Conservation (phyloP, 208 protist genomes). For the Endotrypanum monterogeii region DNA sequence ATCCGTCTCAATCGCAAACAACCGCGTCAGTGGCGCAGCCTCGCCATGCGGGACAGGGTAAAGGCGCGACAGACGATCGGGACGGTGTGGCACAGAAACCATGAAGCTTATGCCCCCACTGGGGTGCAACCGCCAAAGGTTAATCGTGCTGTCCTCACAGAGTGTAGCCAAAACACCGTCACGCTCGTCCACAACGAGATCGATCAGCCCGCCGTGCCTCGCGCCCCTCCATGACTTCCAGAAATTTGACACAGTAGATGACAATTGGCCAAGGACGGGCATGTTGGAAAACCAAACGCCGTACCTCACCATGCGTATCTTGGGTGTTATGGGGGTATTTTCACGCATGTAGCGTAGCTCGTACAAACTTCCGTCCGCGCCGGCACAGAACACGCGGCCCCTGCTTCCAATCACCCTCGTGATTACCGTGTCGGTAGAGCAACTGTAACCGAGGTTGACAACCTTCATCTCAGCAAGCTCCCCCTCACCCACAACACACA, state of each 20-base stretch:
- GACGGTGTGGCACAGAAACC: constrained; percentile 44
- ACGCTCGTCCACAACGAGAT: constrained; percentile 72
- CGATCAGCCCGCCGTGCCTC: constrained; percentile 57
- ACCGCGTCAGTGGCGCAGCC: constrained; percentile 39
- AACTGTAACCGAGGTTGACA: constrained; percentile 76
- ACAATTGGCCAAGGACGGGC: constrained; percentile 67
- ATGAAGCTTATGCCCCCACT: constrained; percentile 47
- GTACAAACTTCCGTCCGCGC: constrained; percentile 79
- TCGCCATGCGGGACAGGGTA: constrained; percentile 11
- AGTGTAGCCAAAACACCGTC: constrained; percentile 70
- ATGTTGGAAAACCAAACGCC: constrained; percentile 39
- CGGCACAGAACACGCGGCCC: constrained; percentile 80
- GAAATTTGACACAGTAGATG: constrained; percentile 40
- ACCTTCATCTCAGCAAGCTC: constrained; percentile 58
- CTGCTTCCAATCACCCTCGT: constrained; percentile 55
- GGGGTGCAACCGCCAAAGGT: constrained; percentile 62
- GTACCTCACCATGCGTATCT: constrained; percentile 77
- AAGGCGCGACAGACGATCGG: constrained; percentile 26
- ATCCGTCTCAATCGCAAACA: constrained; percentile 75
- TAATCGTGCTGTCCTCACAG: constrained; percentile 67
- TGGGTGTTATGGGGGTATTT: constrained; percentile 60
- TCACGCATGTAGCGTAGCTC: constrained; percentile 79
- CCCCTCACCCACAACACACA: constrained; percentile 68
- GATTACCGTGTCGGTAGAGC: constrained; percentile 52
- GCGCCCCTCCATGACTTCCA: constrained; percentile 57